Percentiles rank a stretch among this genome's conserved stretches.
Conservation (phyloP, 306 rosid genomes). For the Canavalia ensiformis region DNA sequence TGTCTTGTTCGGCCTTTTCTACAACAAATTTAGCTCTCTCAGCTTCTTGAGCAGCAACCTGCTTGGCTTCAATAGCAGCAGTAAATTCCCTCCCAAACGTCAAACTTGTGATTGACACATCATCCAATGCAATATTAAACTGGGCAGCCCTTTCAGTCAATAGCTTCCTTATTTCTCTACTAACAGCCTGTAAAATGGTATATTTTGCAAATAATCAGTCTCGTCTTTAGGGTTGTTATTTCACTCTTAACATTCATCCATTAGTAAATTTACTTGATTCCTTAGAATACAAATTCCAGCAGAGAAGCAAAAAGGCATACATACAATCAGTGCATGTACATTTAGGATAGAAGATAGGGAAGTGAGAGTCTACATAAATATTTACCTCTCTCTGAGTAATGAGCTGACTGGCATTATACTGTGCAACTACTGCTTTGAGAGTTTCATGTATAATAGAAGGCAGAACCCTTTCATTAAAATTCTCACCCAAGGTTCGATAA, state of each 20-base stretch:
- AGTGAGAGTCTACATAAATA: background rate
- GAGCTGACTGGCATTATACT: slow-evolving; percentile 90
- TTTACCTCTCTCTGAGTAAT: slow-evolving; percentile 91
- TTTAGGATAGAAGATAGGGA: background rate
- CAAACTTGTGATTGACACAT: slow-evolving; percentile 83
- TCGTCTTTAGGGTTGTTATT: background rate
- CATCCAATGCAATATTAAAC: slow-evolving; percentile 90
- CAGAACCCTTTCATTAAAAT: slow-evolving; percentile 75
- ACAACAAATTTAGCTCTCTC: slow-evolving; percentile 95
- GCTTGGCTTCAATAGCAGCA: slow-evolving; percentile 94
- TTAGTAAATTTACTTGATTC: slow-evolving; percentile 16
- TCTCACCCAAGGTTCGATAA: slow-evolving; percentile 80
- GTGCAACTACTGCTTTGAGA: slow-evolving; percentile 90
- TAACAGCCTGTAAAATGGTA: slow-evolving; percentile 63
- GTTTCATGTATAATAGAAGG: slow-evolving; percentile 91
- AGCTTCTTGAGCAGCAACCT: slow-evolving; percentile 95
- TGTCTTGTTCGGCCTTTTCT: slow-evolving; percentile 93
- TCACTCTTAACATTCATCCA: background rate
- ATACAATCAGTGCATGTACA: background rate
- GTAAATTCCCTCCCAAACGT: slow-evolving; percentile 84
- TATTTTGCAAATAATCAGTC: slow-evolving; percentile 37
- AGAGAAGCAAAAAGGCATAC: background rate
- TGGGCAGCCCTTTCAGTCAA: slow-evolving; percentile 80
- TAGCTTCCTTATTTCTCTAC: slow-evolving; percentile 83
- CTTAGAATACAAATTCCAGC: slow-evolving; percentile 15